phyloP scores from a whole-genome alignment of 495 filamentous ascomycete genomes.

The Neurospora sp. region DNA sequence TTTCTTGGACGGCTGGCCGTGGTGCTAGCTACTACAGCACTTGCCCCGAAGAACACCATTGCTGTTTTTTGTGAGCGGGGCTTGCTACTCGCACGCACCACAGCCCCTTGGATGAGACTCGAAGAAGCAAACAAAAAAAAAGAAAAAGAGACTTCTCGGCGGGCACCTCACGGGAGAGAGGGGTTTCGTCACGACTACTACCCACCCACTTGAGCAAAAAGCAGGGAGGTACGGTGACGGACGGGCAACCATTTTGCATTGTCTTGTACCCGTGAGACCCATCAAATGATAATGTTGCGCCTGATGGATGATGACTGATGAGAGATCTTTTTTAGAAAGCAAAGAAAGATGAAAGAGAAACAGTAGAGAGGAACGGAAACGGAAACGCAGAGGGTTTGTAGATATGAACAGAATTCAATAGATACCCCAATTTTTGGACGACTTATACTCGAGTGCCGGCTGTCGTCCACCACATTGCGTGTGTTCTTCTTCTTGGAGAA shows the following conservation, averaged over 20 bases:
- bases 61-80: background rate
- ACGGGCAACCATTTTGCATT: background rate
- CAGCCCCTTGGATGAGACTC: background rate
- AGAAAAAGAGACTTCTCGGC: background rate
- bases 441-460: constrained; percentile 13
- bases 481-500: background rate
- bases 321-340: constrained; percentile 6
- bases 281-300: background rate
- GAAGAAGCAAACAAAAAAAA: background rate
- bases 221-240: background rate
- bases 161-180: background rate
- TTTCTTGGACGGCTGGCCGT: background rate
- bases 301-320: constrained; percentile 14
- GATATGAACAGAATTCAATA: constrained; percentile 24
- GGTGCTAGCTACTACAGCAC: background rate
- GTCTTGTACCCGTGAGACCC: background rate
- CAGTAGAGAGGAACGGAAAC: background rate
- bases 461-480: background rate
- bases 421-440: constrained; percentile 25
- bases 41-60: background rate
- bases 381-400: constrained; percentile 8
- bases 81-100: background rate
- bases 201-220: background rate
- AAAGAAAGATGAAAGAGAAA: background rate
- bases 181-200: background rate